phyloP scores from a whole-genome alignment of 768 basidiomycete species.

The Pholiota molesta region DNA sequence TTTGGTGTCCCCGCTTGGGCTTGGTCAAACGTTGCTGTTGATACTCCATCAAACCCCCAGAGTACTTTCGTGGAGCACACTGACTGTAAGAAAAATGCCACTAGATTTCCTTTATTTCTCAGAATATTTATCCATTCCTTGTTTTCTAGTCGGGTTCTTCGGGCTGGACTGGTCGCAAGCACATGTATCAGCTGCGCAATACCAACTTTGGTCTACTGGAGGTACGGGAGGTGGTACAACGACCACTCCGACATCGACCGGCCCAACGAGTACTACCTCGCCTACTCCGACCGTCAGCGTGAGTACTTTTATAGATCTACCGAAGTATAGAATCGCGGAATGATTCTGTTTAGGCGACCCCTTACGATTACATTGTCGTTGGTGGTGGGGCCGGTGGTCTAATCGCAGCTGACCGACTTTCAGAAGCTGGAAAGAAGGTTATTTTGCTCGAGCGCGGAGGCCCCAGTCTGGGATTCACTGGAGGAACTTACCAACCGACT shows the following conservation, averaged over 20 bases:
- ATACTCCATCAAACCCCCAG: conserved; percentile 50
- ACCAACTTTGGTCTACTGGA: conserved; percentile 53
- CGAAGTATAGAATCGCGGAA: not conserved
- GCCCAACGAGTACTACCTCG: conserved; percentile 30
- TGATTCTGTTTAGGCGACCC: conserved; percentile 35
- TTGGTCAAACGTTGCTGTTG: conserved; percentile 43
- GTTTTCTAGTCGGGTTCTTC: conserved; percentile 56
- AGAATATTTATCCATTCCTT: not conserved
- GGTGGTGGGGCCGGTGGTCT: conserved; percentile 63
- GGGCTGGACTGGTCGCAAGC: conserved; percentile 50
- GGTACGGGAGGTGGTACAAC: conserved; percentile 43
- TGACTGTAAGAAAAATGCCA: conserved; percentile 45
- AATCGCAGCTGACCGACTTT: conserved; percentile 59
- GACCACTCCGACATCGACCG: conserved; percentile 17
- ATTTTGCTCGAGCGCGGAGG: conserved; percentile 66
- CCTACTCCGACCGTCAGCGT: conserved; percentile 37
- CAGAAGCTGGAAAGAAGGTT: conserved; percentile 65
- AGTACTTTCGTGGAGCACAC: conserved; percentile 60
- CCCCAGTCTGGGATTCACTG: conserved; percentile 59
- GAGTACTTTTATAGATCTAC: conserved; percentile 12
- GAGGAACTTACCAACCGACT: conserved; percentile 55
- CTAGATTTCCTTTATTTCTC: not conserved
- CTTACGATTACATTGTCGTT: conserved; percentile 59
- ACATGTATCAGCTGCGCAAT: conserved; percentile 48
- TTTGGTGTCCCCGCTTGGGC: conserved; percentile 57